Evolutionary conservation across 331 rosid species (phyloP), one percentile per base, ranked within the genome.

Genomic region (Malus hybrid): DNA sequence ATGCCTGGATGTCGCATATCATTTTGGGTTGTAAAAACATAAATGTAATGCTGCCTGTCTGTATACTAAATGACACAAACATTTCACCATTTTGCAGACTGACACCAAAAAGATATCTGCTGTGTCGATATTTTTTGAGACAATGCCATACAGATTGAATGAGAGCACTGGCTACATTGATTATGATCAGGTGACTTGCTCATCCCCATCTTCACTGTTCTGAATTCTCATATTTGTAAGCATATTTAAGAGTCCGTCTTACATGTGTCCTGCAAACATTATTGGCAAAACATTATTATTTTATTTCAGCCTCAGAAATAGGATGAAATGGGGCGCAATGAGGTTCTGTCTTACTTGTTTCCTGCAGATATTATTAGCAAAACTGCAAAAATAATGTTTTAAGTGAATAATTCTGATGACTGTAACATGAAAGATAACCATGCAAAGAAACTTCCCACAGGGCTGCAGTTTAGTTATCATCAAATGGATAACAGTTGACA

Each of bases 111-210:
- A 24, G 24, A 24, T 24, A 24, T 24, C 24, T 24, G 24, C 24
- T 24, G 24, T 24, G 74, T 93, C 98, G 13, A 87, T 93, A 72
- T 91, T 78, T 68, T 93, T 93, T 29, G 98, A 93, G 91, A 93
- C 98, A 64, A 85, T 93, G 97, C 98, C 98, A 19, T 93, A 91
- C 62, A 89, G 98, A 78, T 86, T 93, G 88, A 73, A 93, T 78
- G 98, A 91, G 81, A 89, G 91, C 86, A 93, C 98, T 0, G 98
- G 98, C 70, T 91, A 85, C 77, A 93, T 93, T 71, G 98, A 93
- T 84, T 93, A 93, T 80, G 98, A 93, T 60, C 98, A 91, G 96
- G 98, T 93, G 77, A 66, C 64, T 73, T 77, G 50, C 50, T 55
- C 33, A 19, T 18, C 24, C 68, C 24, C 11, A 26, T 57, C 39